These are phyloP conservation scores for Goffeauzyma gilvescens DNA, from an alignment of 768 basidiomycete species.

Conservation along the genomic window DNA sequence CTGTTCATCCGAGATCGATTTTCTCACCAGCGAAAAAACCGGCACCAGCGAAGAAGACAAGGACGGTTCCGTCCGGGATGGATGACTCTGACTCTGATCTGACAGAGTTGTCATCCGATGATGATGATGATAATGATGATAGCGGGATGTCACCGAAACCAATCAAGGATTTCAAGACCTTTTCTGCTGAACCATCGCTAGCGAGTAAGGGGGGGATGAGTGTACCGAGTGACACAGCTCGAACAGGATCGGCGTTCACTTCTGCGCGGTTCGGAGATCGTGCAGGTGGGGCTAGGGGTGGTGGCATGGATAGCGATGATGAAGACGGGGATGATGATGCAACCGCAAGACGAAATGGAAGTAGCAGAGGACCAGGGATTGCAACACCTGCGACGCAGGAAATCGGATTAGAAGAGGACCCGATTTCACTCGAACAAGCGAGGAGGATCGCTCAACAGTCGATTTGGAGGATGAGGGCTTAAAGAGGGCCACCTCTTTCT, in stretches of 20 bases:
- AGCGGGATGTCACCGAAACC: slow-evolving; percentile 30
- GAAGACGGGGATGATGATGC: slow-evolving; percentile 38
- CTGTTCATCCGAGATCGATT: no score
- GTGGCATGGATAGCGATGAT: slow-evolving; percentile 45
- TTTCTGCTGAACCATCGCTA: slow-evolving; percentile 21
- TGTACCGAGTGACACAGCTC: no score
- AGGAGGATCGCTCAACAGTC: slow-evolving; percentile 11
- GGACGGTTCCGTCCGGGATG: background rate
- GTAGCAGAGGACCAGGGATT: background rate
- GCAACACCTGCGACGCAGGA: slow-evolving; percentile 40
- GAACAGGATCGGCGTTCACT: slow-evolving; percentile 4
- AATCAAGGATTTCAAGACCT: slow-evolving; percentile 35
- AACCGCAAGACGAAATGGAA: slow-evolving; percentile 10
- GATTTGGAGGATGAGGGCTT: slow-evolving; percentile 12
- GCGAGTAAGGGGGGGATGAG: slow-evolving; percentile 16
- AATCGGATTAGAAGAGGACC: slow-evolving; percentile 59
- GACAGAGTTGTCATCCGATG: no score
- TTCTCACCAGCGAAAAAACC: slow-evolving; percentile 55
- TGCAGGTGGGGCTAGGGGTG: slow-evolving; percentile 26
- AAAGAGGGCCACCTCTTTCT: no score
- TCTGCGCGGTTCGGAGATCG: background rate
- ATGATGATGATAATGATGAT: slow-evolving; percentile 36
- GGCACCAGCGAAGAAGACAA: slow-evolving; percentile 42
- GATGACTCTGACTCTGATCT: no score
- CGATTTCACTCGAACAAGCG: slow-evolving; percentile 57